Evolutionary conservation across 495 filamentous ascomycete species (phyloP).

Genomic region (Parathielavia appendiculata): DNA sequence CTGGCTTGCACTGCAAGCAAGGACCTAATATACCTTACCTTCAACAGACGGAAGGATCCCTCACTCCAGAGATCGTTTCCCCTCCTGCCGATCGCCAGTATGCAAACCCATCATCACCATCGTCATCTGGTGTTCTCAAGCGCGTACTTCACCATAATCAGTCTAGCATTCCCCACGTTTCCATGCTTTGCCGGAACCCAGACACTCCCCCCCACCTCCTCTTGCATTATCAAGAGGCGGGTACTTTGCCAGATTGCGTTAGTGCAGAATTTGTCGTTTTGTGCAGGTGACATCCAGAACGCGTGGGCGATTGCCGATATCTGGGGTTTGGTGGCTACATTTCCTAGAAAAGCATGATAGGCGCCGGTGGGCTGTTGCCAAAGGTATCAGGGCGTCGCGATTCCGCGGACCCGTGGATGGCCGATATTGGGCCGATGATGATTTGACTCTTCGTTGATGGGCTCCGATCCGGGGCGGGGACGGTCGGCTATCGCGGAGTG

Average conservation of each 20-base stretch:
- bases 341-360: background rate
- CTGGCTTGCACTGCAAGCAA: background rate
- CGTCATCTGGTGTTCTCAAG: background rate
- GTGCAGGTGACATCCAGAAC: background rate
- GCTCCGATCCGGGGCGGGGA: too few species aligned
- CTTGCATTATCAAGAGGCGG: background rate
- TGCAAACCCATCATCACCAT: background rate
- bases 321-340: background rate
- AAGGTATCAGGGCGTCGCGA: background rate
- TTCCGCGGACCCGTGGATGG: background rate
- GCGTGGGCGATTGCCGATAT: too few species aligned
- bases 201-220: background rate
- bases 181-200: background rate
- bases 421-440: background rate
- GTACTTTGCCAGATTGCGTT: conserved; percentile 6
- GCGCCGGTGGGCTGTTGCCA: background rate
- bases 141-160: conserved; percentile 1
- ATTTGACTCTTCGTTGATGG: background rate
- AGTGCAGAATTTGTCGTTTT: background rate
- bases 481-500: too few species aligned
- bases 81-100: background rate
- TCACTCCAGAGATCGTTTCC: background rate
- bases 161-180: background rate
- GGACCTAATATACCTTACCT: background rate
- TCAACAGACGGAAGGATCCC: background rate